Evolutionary conservation across 345 rosid genomes (phyloP).

Genomic region (Hibiscus trionum): DNA sequence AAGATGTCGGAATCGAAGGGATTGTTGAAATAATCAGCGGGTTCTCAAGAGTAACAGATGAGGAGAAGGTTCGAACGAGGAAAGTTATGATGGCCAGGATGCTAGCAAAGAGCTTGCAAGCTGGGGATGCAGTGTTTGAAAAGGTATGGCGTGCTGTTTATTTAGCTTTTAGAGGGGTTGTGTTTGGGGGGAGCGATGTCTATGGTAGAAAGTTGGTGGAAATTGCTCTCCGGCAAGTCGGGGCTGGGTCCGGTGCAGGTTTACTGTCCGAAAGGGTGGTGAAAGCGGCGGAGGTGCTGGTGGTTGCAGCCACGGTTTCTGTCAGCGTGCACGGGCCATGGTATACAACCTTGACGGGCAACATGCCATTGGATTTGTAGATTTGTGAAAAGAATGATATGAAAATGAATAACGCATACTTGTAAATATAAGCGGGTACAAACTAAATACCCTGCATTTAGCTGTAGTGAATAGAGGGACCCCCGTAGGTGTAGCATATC

Average conservation of each 20-base stretch:
- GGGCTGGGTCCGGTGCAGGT: conserved; percentile 26
- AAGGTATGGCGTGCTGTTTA: conserved; percentile 62
- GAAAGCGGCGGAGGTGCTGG: conserved; percentile 47
- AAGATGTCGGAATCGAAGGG: conserved; percentile 47
- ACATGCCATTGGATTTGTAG: neutral
- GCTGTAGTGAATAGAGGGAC: too few species aligned
- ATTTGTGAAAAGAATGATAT: too few species aligned
- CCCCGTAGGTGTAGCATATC: too few species aligned
- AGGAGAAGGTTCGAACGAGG: conserved; percentile 30
- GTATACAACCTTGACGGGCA: conserved; percentile 23
- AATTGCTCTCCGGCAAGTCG: conserved; percentile 48
- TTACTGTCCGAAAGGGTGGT: conserved; percentile 45
- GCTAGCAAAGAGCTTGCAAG: conserved; percentile 65
- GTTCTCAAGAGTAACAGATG: conserved; percentile 17
- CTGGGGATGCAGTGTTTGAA: conserved; percentile 65
- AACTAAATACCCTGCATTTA: too few species aligned
- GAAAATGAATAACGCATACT: too few species aligned
- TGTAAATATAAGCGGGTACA: too few species aligned
- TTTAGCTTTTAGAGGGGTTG: conserved; percentile 52
- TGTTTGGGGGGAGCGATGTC: conserved; percentile 48
- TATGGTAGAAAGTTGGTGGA: conserved; percentile 48
- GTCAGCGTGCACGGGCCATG: conserved; percentile 55
- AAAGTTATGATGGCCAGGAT: conserved; percentile 55
- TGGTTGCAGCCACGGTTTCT: conserved; percentile 56
- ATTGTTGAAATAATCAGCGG: conserved; percentile 44